These are phyloP conservation scores for Globisporangium emineosum DNA, from an alignment of 352 stramenopile genomes.

Conservation along the genomic window DNA sequence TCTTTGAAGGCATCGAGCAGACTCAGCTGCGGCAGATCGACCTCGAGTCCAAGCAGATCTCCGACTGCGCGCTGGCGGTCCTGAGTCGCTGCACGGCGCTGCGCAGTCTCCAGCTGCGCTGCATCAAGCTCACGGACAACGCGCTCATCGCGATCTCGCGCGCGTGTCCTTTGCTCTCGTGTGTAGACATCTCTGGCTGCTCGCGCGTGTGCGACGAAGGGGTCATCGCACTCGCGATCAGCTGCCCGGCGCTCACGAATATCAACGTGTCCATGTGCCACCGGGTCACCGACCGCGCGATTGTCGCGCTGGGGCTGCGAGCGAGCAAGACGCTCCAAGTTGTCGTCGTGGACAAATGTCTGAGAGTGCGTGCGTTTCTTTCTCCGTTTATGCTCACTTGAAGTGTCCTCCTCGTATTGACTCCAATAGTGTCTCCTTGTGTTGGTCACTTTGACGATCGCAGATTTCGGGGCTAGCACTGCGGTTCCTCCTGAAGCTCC, in stretches of 20 bases:
- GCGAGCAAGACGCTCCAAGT: slow-evolving; percentile 29
- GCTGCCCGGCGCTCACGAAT: slow-evolving; percentile 41
- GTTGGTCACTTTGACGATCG: neutral
- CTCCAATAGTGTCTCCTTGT: neutral
- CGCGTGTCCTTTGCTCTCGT: slow-evolving; percentile 34
- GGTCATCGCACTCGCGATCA: slow-evolving; percentile 57
- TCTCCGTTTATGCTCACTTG: neutral
- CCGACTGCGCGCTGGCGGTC: slow-evolving; percentile 35
- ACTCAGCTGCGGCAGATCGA: slow-evolving; percentile 40
- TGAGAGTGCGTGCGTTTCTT: slow-evolving; percentile 40
- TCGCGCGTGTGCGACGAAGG: slow-evolving; percentile 73
- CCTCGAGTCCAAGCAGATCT: slow-evolving; percentile 76
- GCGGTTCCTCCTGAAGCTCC: slow-evolving; percentile 49
- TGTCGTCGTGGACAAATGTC: slow-evolving; percentile 55
- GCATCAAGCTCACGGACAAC: slow-evolving; percentile 69
- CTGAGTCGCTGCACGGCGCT: slow-evolving; percentile 40
- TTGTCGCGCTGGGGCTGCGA: slow-evolving; percentile 50
- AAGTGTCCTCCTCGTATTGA: neutral
- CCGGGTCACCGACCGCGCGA: slow-evolving; percentile 63
- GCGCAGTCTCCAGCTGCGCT: slow-evolving; percentile 44
- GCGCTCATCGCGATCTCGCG: slow-evolving; percentile 43
- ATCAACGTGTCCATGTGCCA: slow-evolving; percentile 84
- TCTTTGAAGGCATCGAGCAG: slow-evolving; percentile 39
- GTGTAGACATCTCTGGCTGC: slow-evolving; percentile 73
- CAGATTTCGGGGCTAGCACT: slow-evolving; percentile 62